Conservation (phyloP, 805 yeast genomes). For the Yarrowia sp. region DNA sequence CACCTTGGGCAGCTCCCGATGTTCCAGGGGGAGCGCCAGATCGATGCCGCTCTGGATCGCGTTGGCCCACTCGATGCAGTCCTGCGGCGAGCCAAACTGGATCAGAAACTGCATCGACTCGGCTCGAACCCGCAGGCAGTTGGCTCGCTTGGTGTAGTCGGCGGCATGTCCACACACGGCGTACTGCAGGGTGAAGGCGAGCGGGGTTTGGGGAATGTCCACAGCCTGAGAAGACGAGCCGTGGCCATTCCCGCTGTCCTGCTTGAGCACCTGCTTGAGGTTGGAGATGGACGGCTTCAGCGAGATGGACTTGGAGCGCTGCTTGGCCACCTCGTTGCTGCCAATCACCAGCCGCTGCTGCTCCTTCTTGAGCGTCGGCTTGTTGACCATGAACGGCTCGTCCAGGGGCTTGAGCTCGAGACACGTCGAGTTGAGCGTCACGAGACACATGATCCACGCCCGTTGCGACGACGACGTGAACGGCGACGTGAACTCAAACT, state of each 20-base stretch:
- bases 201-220: slow-evolving; percentile 12
- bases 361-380: slow-evolving; percentile 21
- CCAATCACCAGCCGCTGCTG: slow-evolving; percentile 31
- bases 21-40: slow-evolving; percentile 75
- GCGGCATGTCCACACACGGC: slow-evolving; percentile 84
- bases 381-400: slow-evolving; percentile 38
- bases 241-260: slow-evolving; percentile 27
- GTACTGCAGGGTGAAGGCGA: slow-evolving; percentile 79
- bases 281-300: slow-evolving; percentile 30
- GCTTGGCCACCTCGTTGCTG: neutral
- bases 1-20: slow-evolving; percentile 75
- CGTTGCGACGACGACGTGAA: slow-evolving; percentile 16
- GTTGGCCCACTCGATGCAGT: slow-evolving; percentile 79
- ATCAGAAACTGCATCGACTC: slow-evolving; percentile 84
- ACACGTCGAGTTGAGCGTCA: slow-evolving; percentile 38
- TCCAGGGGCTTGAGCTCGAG: slow-evolving; percentile 26
- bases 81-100: slow-evolving; percentile 66
- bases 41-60: slow-evolving; percentile 77
- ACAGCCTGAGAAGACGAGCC: neutral
- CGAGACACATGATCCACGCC: slow-evolving; percentile 19
- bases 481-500: slow-evolving; percentile 36
- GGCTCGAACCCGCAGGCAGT: slow-evolving; percentile 74
- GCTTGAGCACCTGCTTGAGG: slow-evolving; percentile 35
- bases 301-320: slow-evolving; percentile 10
- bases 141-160: slow-evolving; percentile 76